Conservation (phyloP, 495 filamentous ascomycete species). For the Sphaerosporella brunnea region DNA sequence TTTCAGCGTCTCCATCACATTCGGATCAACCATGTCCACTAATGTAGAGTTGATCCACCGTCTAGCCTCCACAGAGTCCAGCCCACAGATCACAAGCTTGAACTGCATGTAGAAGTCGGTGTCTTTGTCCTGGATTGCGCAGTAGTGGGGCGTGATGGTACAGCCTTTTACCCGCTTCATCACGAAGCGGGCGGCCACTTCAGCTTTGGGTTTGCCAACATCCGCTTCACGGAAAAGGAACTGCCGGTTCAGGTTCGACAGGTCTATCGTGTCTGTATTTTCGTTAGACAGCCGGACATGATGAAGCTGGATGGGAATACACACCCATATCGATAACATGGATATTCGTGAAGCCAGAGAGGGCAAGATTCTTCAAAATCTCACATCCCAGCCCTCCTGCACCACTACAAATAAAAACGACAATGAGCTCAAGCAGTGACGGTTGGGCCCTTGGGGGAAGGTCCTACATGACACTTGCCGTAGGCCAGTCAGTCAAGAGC, state of each 20-base stretch:
- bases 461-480: conserved; percentile 14
- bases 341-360: conserved; percentile 91
- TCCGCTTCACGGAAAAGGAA: conserved; percentile 89
- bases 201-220: conserved; percentile 86
- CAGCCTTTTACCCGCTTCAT: conserved; percentile 74
- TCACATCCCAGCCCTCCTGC: conserved; percentile 94
- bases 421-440: background rate
- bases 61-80: conserved; percentile 92
- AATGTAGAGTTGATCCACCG: conserved; percentile 96
- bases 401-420: conserved; percentile 49
- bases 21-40: conserved; percentile 64
- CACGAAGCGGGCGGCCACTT: conserved; percentile 81
- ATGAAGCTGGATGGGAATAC: conserved; percentile 7
- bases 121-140: conserved; percentile 92
- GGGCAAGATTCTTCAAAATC: conserved; percentile 86
- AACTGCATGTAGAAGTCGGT: conserved; percentile 98
- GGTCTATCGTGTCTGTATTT: conserved; percentile 73
- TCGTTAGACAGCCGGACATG: background rate
- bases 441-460: too few relatives aligned
- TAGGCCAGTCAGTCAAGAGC: background rate
- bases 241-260: conserved; percentile 94
- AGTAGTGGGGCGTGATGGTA: conserved; percentile 80
- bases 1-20: conserved; percentile 62
- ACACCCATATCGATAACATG: conserved; percentile 98
- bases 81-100: conserved; percentile 78